phyloP scores from a whole-genome alignment of 768 basidiomycete species.

The Obba rivulosa region DNA sequence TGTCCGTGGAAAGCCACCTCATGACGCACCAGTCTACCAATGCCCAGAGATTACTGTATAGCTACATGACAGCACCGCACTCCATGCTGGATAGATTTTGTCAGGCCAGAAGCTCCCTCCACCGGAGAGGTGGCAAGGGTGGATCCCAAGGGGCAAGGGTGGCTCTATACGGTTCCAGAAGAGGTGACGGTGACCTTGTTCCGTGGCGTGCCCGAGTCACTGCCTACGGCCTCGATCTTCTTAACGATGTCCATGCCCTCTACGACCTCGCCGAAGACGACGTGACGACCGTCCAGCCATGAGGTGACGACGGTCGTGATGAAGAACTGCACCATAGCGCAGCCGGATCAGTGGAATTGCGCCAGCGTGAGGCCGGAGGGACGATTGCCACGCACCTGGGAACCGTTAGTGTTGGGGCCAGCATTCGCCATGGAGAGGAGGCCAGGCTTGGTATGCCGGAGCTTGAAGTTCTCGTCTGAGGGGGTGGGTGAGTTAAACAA shows the following conservation, averaged over 20 bases:
- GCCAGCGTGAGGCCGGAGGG: background rate
- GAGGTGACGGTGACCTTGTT: conserved; percentile 17
- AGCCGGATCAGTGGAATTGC: too few relatives aligned
- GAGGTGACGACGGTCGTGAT: conserved; percentile 68
- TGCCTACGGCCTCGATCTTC: conserved; percentile 41
- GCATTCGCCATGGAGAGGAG: conserved; percentile 87
- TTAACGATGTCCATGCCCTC: conserved; percentile 63
- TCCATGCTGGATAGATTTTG: too few relatives aligned
- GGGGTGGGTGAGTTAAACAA: background rate
- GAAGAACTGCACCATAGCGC: conserved; percentile 49
- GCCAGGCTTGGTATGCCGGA: conserved; percentile 57
- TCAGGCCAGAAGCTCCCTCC: too few relatives aligned
- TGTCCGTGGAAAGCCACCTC: too few relatives aligned
- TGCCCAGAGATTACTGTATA: too few relatives aligned
- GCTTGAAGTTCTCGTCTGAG: conserved; percentile 66
- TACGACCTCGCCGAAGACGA: conserved; percentile 68
- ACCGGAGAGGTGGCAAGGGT: too few relatives aligned
- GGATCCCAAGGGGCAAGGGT: background rate
- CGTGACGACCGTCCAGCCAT: conserved; percentile 65
- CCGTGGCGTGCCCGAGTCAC: conserved; percentile 23
- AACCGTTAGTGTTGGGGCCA: conserved; percentile 76
- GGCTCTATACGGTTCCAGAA: conserved; percentile 15
- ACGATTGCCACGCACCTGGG: conserved; percentile 42
- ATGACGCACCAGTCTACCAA: too few relatives aligned
- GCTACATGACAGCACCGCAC: too few relatives aligned